Conservation (phyloP, 2,329 filamentous ascomycete genomes). For the Bipolaris zeicola region DNA sequence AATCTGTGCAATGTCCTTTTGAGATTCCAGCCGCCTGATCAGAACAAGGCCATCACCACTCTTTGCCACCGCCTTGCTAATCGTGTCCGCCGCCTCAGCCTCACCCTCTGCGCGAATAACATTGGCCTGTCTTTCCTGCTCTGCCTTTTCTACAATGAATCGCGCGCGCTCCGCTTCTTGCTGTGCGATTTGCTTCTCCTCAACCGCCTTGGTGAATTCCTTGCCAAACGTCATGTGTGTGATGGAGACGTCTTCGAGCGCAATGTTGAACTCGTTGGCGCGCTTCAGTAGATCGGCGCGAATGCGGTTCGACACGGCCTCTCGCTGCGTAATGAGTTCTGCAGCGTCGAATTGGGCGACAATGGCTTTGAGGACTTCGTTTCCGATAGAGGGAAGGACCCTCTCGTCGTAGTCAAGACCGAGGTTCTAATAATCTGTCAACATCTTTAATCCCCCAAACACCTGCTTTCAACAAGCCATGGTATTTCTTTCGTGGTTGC, state of each 20-base stretch:
- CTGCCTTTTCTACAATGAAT: conserved; percentile 98
- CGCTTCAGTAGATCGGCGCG: conserved; percentile 89
- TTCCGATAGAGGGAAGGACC: conserved; percentile 60
- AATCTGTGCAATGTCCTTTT: conserved; percentile 91
- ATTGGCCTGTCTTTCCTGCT: conserved; percentile 98
- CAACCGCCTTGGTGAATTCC: conserved; percentile 97
- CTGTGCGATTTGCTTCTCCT: conserved; percentile 99
- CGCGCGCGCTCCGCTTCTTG: conserved; percentile 96
- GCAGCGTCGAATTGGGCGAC: conserved; percentile 61
- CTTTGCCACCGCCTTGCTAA: conserved; percentile 91
- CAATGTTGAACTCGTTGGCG: conserved; percentile 97
- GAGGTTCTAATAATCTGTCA: conserved; percentile 69
- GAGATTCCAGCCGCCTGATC: conserved; percentile 97
- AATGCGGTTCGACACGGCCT: conserved; percentile 95
- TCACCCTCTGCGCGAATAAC: conserved; percentile 98
- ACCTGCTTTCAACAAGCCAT: neutral
- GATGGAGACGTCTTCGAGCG: conserved; percentile 97
- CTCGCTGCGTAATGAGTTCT: conserved; percentile 91
- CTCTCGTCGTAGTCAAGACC: conserved; percentile 92
- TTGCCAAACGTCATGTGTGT: conserved; percentile 99
- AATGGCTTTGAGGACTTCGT: conserved; percentile 61
- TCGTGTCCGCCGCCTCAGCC: conserved; percentile 94
- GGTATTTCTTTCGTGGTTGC: neutral
- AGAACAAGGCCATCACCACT: conserved; percentile 90
- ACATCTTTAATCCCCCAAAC: no score